Evolutionary conservation across 805 yeast species (phyloP), one percentile per base, ranked within the genome.

Genomic region (Isabelozyma heimii): DNA sequence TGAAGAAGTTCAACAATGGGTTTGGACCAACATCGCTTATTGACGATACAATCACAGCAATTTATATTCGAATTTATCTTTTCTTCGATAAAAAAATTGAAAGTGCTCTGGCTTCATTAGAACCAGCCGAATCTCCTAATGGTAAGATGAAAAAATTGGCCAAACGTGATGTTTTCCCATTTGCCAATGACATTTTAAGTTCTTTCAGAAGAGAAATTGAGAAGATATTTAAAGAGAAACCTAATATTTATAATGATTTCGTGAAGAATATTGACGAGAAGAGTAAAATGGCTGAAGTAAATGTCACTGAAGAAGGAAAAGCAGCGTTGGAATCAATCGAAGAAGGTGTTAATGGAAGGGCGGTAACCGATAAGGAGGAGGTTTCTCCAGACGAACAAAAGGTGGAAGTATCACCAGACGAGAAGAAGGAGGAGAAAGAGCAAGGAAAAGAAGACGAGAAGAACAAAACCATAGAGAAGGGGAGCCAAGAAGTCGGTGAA

Each of bases 1-100:
- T 87, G 57, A 75, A 89, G 52, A 79, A 85, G 50, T 75, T 86
- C 67, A 89, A 90, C 51, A 87, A 85, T 61, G 95, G 95, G 0
- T 85, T 84, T 62, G 92, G 91, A 0, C 83, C 94, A 2, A 87
- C 94, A 0, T 82, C 89, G 0, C 64, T 79, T 37, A 79, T 87
- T 47, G 96, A 89, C 63, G 94, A 89, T 52, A 79, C 89, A 0
- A 81, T 81, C 51, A 83, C 84, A 35, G 77, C 85, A 7, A 61
- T 86, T 0, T 89, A 76, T 57, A 65, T 89, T 58, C 72, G 70
- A 47, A 60, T 86, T 8, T 85, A 71, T 52, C 52, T 56, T 17
- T 46, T 51, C 37, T 58, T 53, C 42, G 45, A 50, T 16, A 54
- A 53, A 3, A 42, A 41, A 5, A 16, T 47, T 17, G 43, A 24